Conservation (phyloP, 306 rosid species). For the Rosa persica region DNA sequence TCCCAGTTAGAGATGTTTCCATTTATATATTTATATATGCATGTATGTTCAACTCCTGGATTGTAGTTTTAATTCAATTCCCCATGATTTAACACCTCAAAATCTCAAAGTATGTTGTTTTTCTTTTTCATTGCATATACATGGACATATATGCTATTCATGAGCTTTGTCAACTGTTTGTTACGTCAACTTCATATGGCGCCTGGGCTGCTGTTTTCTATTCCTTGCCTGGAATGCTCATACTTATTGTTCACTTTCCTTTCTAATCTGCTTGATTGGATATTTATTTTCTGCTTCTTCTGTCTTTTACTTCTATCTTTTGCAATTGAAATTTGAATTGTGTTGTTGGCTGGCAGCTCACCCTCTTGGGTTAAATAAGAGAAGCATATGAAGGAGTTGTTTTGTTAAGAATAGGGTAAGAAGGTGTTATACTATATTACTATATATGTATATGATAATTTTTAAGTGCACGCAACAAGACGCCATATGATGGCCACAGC, state of each 20-base stretch:
- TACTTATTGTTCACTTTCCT: not conserved
- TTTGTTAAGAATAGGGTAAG: conserved; percentile 22
- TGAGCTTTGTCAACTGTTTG: not conserved
- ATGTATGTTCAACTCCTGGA: not conserved
- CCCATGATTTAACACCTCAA: not conserved
- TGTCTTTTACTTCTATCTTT: not conserved
- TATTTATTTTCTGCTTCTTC: not conserved
- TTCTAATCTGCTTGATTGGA: not conserved
- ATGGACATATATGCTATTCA: too few species aligned
- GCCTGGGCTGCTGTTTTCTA: not conserved
- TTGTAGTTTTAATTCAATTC: too few species aligned
- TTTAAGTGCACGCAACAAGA: conserved; percentile 29
- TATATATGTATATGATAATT: conserved; percentile 39
- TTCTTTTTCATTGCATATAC: not conserved
- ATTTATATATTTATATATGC: not conserved
- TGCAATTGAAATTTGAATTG: not conserved
- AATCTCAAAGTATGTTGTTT: not conserved
- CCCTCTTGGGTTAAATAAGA: not conserved
- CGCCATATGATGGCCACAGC: conserved; percentile 83
- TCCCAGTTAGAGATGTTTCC: not conserved
- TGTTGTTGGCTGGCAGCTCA: conserved; percentile 12
- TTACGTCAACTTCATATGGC: not conserved
- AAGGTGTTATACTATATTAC: too few species aligned
- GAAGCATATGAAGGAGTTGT: not conserved
- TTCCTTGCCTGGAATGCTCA: not conserved